These are phyloP conservation scores for Phaffia tasmanica DNA, from an alignment of 768 basidiomycete species.

Conservation along the genomic window DNA sequence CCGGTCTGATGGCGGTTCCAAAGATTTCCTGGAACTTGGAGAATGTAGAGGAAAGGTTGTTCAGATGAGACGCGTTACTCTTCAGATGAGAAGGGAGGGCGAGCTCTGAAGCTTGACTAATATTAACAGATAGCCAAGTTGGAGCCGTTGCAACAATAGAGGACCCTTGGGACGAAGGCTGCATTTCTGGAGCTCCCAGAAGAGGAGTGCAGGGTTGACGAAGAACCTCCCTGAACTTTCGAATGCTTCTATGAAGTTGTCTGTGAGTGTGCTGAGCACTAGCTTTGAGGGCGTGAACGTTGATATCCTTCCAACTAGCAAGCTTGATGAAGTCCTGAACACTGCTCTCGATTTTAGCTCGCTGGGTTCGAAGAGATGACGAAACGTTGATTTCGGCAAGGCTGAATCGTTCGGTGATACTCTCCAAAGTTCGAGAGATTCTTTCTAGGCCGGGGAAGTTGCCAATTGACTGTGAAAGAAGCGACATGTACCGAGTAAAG, in stretches of 20 bases:
- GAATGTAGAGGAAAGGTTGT: slow-evolving; percentile 41
- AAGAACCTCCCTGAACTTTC: slow-evolving; percentile 85
- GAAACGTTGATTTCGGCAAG: slow-evolving; percentile 49
- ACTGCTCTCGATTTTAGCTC: slow-evolving; percentile 60
- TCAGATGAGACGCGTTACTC: slow-evolving; percentile 37
- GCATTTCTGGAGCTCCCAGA: slow-evolving; percentile 17
- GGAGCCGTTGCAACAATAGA: background rate
- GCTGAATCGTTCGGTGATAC: slow-evolving; percentile 53
- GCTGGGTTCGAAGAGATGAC: slow-evolving; percentile 48
- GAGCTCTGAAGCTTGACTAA: background rate
- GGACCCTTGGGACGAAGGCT: background rate
- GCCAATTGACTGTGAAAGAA: slow-evolving; percentile 35
- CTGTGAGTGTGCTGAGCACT: slow-evolving; percentile 84
- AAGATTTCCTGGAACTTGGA: slow-evolving; percentile 28
- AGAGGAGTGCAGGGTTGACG: slow-evolving; percentile 47
- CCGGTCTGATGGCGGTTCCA: slow-evolving; percentile 27
- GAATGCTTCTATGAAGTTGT: slow-evolving; percentile 76
- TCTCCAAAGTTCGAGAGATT: slow-evolving; percentile 51
- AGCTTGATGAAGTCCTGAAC: slow-evolving; percentile 77
- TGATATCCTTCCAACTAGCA: slow-evolving; percentile 96
- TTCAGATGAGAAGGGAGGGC: slow-evolving; percentile 12
- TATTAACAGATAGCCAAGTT: too few species aligned
- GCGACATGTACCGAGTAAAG: slow-evolving; percentile 50
- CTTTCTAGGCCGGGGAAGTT: slow-evolving; percentile 41
- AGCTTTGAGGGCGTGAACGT: slow-evolving; percentile 81